Evolutionary conservation across 164 flowering plant species (phyloP), one percentile per base, ranked within the genome.

Genomic region (Nymphaea colorata): DNA sequence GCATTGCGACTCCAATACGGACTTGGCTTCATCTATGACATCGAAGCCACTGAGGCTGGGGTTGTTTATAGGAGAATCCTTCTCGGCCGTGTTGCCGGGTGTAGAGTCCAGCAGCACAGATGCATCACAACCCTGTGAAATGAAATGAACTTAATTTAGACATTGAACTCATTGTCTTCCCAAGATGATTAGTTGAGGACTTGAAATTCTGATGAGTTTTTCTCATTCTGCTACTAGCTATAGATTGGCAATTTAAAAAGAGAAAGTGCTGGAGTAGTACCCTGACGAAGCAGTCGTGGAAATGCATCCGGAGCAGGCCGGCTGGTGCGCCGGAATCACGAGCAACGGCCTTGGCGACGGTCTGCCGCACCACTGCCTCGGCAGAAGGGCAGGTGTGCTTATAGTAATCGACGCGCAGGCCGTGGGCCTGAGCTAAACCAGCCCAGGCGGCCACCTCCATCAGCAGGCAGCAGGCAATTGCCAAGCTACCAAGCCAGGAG

Each of bases 21-120:
- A 41, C 55, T 70, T 70, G 55, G 64, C 64, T 1, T 36, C 53
- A 43, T 65, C 68, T 12, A 70, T 70, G 18, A 70, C 67, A 41
- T 70, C 72, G 8, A 53, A 64, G 45, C 72, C 72, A 3, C 68
- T 61, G 16, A 70, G 68, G 68, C 72, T 70, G 3, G 72, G 72
- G 42, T 11, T 14, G 68, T 70, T 70, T 8, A 12, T 14, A 0
- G 44, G 41, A 14, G 59, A 11, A 6, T 66, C 66, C 61, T 61
- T 44, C 65, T 61, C 62, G 7, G 62, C 64, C 4, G 53, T 14
- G 55, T 70, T 70, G 57, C 41, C 18, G 0, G 64, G 14, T 7
- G 72, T 70, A 3, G 72, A 70, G 41, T 70, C 64, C 18, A 70
- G 1, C 6, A 70, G 64, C 44, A 70, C 68, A 8, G 72, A 70